A percentile compares a stretch with the other conserved stretches of the same genome.
These are phyloP conservation scores for Pichia sp. DNA, from an alignment of 1,139 yeast species.

Conservation along the genomic window DNA sequence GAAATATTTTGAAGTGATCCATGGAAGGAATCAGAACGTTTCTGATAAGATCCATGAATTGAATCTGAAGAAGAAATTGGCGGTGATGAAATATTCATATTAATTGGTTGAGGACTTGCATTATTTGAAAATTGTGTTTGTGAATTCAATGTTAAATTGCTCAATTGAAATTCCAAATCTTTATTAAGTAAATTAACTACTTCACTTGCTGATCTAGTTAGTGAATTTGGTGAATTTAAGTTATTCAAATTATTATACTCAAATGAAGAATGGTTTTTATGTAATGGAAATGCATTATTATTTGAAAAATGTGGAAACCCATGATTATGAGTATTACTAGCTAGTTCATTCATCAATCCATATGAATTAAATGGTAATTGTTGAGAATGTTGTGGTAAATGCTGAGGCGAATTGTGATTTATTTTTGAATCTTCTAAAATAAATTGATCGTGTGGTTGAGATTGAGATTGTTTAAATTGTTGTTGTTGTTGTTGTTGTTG, in stretches of 20 bases:
- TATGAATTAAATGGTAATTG: conserved; percentile 1
- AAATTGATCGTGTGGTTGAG: conserved; percentile 7
- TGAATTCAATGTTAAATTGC: conserved; percentile 16
- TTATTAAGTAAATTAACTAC: conserved; percentile 16
- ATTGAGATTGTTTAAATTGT: neutral
- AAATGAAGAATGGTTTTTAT: conserved; percentile 1
- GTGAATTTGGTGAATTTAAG: neutral
- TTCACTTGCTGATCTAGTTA: conserved; percentile 11
- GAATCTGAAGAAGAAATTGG: conserved; percentile 12
- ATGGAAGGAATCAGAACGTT: neutral
- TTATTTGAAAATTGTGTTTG: conserved; percentile 1
- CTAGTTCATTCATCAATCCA: conserved; percentile 1
- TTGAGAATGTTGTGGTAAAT: neutral
- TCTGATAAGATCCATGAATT: neutral
- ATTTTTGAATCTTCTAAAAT: neutral
- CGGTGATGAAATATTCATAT: conserved; percentile 10
- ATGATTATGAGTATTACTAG: conserved; percentile 2
- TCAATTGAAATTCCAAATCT: conserved; percentile 19
- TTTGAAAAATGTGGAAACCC: conserved; percentile 8
- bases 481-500: conserved; percentile 7
- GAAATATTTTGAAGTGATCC: neutral
- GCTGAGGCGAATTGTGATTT: neutral
- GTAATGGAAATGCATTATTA: neutral
- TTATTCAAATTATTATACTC: conserved; percentile 8
- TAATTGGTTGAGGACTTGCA: conserved; percentile 10